Evolutionary conservation across 129 eudicot species (phyloP), one percentile per base, ranked within the genome.

Genomic region (Tagetes erecta): DNA sequence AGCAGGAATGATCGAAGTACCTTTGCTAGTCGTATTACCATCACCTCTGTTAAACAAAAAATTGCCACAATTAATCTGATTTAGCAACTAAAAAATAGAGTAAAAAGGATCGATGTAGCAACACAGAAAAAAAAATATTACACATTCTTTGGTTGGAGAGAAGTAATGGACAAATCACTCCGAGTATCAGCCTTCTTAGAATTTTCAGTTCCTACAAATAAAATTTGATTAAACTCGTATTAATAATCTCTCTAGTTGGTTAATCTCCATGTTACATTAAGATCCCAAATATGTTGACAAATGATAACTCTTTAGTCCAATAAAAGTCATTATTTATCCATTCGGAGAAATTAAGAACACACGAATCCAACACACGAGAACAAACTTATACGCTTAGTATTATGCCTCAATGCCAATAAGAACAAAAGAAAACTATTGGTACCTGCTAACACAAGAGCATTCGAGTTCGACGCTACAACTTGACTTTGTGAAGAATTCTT

Each of bases 381-480:
- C 38, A 73, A 34, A 38, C 31, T 58, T 58, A 45, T 33, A 34
- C 50, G 55, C 30, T 40, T 65, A 7, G 57, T 12, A 45, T 50
- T 40, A 20, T 14, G 30, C 10, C 63, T n/a, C 63, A 57, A 56
- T 69, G 76, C 6, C 64, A 51, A 72, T 55, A 72, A 79, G 57
- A 44, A 72, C 27, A 44, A 13, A 3, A 3, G 1, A 64, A 68
- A 8, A 3, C 46, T 64, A 70, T 3, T 0, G 68, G 14, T 86
- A 91, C 99, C 99, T 70, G 99, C 81, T 77, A 95, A 87, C 45
- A 88, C 94, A 78, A 95, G 96, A 66, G 81, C 84, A 64, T 81
- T 82, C 40, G 91, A 86, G 36, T 70, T 71, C 5, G 82, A 76
- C 37, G 96, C 80, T 20, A 86, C 66, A 34, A 10, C 85, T 72